These are phyloP conservation scores for carrot (Daucus carota) DNA, from an alignment of 129 eudicot genomes.

Conservation along the genomic window DH1_v3.0 NC_030385.2:34867501-34868000, in stretches of 20 bases:
- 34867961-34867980: no score
- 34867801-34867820: no score
- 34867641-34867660: not conserved
- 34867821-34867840: no score
- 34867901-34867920: no score
- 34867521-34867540: not conserved
- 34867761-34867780: slow-evolving; percentile 1
- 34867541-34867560: not conserved
- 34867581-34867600: not conserved
- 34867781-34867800: no score
- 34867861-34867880: no score
- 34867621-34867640: not conserved
- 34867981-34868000: no score
- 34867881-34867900: no score
- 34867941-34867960: no score
- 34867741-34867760: not conserved
- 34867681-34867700: not conserved
- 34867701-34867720: not conserved
- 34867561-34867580: not conserved
- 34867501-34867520: not conserved
- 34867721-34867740: not conserved
- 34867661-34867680: not conserved
- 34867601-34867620: slow-evolving; percentile 12
- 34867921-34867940: no score
- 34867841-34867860: no score